A percentile compares a stretch with the other conserved stretches of the same genome.
phyloP scores from a whole-genome alignment of 2,329 filamentous ascomycete genomes.

The Aspergillus niger region DNA sequence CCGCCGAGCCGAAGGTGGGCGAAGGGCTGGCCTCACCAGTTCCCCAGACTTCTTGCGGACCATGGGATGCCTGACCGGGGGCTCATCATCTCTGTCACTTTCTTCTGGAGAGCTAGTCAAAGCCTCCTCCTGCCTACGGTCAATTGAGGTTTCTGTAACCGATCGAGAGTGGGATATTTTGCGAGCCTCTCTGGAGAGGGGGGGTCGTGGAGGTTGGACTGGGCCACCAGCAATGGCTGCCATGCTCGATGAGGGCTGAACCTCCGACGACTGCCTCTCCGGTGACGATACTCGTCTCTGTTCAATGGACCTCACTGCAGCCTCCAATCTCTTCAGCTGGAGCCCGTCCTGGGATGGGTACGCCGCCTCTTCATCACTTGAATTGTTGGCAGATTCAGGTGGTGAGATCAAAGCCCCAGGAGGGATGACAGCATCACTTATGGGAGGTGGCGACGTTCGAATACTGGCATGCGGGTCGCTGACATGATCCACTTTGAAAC shows the following conservation, averaged over 20 bases:
- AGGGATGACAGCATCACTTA: slow-evolving; percentile 75
- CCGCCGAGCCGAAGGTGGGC: slow-evolving; percentile 70
- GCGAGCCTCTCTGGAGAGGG: slow-evolving; percentile 57
- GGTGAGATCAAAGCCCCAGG: slow-evolving; percentile 86
- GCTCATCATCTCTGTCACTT: slow-evolving; percentile 62
- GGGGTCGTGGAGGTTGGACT: slow-evolving; percentile 33
- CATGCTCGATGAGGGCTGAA: slow-evolving; percentile 34
- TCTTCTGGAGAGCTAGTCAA: slow-evolving; percentile 48
- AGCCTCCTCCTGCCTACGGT: slow-evolving; percentile 45
- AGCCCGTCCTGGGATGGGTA: slow-evolving; percentile 48
- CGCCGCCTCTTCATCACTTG: slow-evolving; percentile 71
- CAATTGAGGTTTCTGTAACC: slow-evolving; percentile 57
- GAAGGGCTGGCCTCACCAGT: slow-evolving; percentile 86
- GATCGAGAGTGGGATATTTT: slow-evolving; percentile 65
- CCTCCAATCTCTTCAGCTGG: slow-evolving; percentile 68
- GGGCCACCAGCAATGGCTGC: slow-evolving; percentile 22
- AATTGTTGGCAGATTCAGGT: slow-evolving; percentile 78
- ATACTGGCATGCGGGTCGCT: slow-evolving; percentile 60
- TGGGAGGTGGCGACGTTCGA: slow-evolving; percentile 79
- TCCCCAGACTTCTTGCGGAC: slow-evolving; percentile 98
- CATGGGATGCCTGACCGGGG: slow-evolving; percentile 78
- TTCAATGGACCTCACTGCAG: slow-evolving; percentile 79
- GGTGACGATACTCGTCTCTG: slow-evolving; percentile 33
- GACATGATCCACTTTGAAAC: slow-evolving; percentile 23
- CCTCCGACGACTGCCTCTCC: slow-evolving; percentile 25